These are phyloP conservation scores for Starmerella cellae DNA, from an alignment of 805 yeast species.

Conservation along the genomic window DNA sequence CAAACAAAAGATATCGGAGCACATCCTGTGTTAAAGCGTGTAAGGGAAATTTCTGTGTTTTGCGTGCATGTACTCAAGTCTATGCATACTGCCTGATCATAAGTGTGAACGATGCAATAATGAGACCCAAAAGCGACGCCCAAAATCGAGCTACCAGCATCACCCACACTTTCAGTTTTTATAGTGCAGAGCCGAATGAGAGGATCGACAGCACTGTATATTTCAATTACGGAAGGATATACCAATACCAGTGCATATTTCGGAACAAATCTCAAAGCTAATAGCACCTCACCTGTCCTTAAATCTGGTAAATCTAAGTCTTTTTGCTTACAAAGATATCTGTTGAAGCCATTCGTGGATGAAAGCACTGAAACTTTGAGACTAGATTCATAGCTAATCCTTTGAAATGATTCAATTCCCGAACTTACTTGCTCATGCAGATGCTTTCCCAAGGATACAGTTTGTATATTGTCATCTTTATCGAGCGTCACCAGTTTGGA, in stretches of 20 bases:
- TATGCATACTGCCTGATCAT: not conserved
- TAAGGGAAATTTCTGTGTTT: not conserved
- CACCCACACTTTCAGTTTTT: not conserved
- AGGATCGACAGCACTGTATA: not conserved
- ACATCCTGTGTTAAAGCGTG: not conserved
- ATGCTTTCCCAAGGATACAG: not conserved
- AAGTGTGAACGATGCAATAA: not conserved
- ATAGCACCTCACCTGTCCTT: not conserved
- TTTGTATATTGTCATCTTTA: not conserved
- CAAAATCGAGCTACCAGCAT: not conserved
- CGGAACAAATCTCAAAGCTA: not conserved
- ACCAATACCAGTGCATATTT: not conserved
- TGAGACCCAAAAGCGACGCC: not conserved
- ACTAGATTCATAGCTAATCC: not conserved
- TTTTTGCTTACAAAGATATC: not conserved
- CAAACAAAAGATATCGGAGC: not conserved
- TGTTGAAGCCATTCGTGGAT: not conserved
- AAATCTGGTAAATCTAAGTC: not conserved
- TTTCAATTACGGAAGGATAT: not conserved
- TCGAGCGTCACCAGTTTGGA: conserved; percentile 2
- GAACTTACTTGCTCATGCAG: not conserved
- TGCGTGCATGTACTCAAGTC: not conserved
- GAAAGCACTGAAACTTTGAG: not conserved
- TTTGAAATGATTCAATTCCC: not conserved
- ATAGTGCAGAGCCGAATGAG: not conserved